These are phyloP conservation scores for Diutina sp. DNA, from an alignment of 1,139 yeast species.

Conservation along the genomic window DNA sequence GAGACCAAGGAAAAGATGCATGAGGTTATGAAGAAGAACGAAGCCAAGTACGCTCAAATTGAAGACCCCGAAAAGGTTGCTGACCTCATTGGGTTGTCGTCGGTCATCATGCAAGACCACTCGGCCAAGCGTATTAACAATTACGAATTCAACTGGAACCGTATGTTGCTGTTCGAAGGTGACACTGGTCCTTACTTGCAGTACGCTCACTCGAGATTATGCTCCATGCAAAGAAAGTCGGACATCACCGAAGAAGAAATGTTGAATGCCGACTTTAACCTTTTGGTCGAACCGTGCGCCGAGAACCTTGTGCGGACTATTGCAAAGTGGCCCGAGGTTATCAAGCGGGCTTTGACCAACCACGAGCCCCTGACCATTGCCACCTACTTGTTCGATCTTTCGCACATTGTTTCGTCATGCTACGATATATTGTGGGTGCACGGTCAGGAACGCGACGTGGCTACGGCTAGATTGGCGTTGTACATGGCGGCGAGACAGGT, in stretches of 20 bases:
- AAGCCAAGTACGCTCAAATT: slow-evolving; percentile 83
- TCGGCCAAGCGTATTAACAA: slow-evolving; percentile 94
- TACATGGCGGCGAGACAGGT: slow-evolving; percentile 88
- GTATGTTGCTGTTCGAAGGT: slow-evolving; percentile 98
- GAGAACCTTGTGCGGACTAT: slow-evolving; percentile 60
- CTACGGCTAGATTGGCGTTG: slow-evolving; percentile 86
- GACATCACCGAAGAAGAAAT: slow-evolving; percentile 33
- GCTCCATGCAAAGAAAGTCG: slow-evolving; percentile 89
- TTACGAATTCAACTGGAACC: slow-evolving; percentile 94
- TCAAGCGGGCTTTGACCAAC: slow-evolving; percentile 73
- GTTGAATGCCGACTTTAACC: slow-evolving; percentile 49
- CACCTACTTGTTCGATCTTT: slow-evolving; percentile 81
- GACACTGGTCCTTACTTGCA: slow-evolving; percentile 99
- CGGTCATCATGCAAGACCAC: slow-evolving; percentile 99
- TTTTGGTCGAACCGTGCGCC: slow-evolving; percentile 71
- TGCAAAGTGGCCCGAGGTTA: slow-evolving; percentile 85
- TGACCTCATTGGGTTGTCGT: slow-evolving; percentile 90
- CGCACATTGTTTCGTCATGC: slow-evolving; percentile 91
- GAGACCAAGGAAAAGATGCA: slow-evolving; percentile 95
- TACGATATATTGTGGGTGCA: slow-evolving; percentile 96
- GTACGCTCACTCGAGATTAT: slow-evolving; percentile 94
- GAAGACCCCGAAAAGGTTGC: slow-evolving; percentile 94
- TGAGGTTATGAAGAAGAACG: slow-evolving; percentile 92
- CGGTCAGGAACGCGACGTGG: slow-evolving; percentile 83
- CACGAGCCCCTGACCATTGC: slow-evolving; percentile 92